Base-by-base conservation (phyloP, 371 early-diverging fungal genomes). In the Mortierella sp. region DNA sequence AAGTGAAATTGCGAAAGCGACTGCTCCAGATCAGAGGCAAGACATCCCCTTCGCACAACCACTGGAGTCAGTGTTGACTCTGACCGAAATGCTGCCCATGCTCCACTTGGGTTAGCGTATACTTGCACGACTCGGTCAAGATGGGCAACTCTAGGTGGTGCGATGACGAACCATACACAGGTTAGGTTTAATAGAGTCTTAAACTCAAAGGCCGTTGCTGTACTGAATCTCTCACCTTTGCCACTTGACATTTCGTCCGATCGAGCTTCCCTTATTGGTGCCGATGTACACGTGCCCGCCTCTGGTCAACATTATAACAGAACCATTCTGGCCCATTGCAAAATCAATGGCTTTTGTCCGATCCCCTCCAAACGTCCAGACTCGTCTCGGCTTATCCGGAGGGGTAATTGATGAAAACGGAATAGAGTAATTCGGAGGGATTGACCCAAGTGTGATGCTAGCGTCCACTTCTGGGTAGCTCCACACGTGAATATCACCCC, bases 401-500 rank as follows among this genome's bases (percentile, higher is more conserved):
- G 19, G 16, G 1, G 61, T 11, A 1, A 41, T 57, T 6, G 75
- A 67, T 6, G 73, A 55, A 47, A 58, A 77, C 1, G 70, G 65
- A 10, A 69, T 48, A 11, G 73, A 55, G 28, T 74, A 67, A 36
- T 62, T 78, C 7, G 76, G 28, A 19, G 76, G 73, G 32, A 76
- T 22, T 4, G 76, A 72, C 33, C 82, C 82, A 1, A 81, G 59
- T 1, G 82, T 81, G 33, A 76, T 72, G 15, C 41, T 57, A 13
- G 79, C 65, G 38, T 79, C 75, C 0, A 60, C 83, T 43, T 77
- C 83, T 1, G 83, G 77, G 22, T 77, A 77, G 79, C 67, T 79
- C 90, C 91, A 91, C 3, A 89, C 70, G 65, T 86, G 89, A 0
- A 91, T 83, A 53, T 91, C 89, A 7, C 90, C 90, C 22, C 73